Percentiles rank a stretch among this genome's conserved stretches.
phyloP scores from a whole-genome alignment of 2,329 filamentous ascomycete genomes.

The Tolypocladium nubicola region DNA sequence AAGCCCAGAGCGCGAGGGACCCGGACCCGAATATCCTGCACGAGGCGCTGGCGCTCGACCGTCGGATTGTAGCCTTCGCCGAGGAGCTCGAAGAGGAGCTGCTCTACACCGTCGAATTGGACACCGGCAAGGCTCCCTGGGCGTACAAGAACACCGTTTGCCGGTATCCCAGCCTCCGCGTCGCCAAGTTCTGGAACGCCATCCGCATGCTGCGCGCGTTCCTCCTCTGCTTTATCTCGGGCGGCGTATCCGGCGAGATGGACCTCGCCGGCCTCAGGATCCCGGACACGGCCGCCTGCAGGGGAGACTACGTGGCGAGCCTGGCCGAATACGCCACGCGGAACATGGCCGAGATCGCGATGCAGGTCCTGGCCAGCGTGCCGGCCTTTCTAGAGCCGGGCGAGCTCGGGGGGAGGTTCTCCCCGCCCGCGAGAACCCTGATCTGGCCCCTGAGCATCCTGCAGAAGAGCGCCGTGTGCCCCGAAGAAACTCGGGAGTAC shows the following conservation, averaged over 20 bases:
- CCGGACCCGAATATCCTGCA: slow-evolving; percentile 3
- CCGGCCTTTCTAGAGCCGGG: slow-evolving; percentile 7
- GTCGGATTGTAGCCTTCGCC: slow-evolving; percentile 3
- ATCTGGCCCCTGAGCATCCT: slow-evolving; percentile 14
- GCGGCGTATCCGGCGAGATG: not conserved
- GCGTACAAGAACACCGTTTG: slow-evolving; percentile 7
- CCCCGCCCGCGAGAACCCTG: slow-evolving; percentile 10
- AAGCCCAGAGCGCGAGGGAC: slow-evolving; percentile 1
- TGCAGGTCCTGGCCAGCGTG: slow-evolving; percentile 11
- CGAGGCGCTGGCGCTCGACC: slow-evolving; percentile 11
- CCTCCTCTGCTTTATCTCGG: slow-evolving; percentile 9
- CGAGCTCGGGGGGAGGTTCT: slow-evolving; percentile 6
- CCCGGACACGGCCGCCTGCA: not conserved
- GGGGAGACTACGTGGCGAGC: not conserved
- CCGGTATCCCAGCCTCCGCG: slow-evolving; percentile 8
- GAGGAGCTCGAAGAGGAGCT: not conserved
- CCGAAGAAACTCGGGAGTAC: slow-evolving; percentile 3
- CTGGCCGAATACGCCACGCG: slow-evolving; percentile 2
- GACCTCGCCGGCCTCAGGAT: not conserved
- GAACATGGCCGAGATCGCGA: slow-evolving; percentile 8
- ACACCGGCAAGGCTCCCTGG: slow-evolving; percentile 3
- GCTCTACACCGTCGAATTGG: slow-evolving; percentile 1
- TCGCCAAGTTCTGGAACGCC: slow-evolving; percentile 14
- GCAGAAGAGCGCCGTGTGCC: slow-evolving; percentile 4
- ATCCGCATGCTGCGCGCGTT: slow-evolving; percentile 14